Evolutionary conservation across 768 basidiomycete species (phyloP).

Genomic region (Russula emetica): DNA sequence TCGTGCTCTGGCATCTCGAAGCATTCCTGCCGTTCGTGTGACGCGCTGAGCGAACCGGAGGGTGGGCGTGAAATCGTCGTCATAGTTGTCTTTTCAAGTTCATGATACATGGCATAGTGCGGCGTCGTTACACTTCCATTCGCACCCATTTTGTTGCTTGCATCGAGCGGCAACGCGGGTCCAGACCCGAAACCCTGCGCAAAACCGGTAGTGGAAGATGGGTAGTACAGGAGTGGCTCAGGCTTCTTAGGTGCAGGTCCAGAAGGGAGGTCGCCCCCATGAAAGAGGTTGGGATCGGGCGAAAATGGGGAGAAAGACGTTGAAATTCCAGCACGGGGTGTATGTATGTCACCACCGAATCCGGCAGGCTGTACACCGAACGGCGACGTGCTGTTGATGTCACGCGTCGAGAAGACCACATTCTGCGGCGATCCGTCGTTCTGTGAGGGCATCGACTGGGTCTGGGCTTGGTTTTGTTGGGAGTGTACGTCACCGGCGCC

Average conservation of each 20-base stretch:
- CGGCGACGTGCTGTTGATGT: constrained; percentile 16
- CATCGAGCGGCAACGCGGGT: constrained; percentile 33
- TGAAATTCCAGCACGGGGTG: constrained; percentile 20
- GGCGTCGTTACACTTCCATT: constrained; percentile 38
- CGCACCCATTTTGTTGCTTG: constrained; percentile 38
- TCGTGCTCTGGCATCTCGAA: constrained; percentile 32
- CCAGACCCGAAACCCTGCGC: constrained; percentile 39
- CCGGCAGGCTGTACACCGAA: constrained; percentile 23
- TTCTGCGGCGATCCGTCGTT: constrained; percentile 24
- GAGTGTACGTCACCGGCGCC: constrained; percentile 26
- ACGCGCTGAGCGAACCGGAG: constrained; percentile 24
- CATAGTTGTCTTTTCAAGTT: constrained; percentile 44
- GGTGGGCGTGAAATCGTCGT: constrained; percentile 30
- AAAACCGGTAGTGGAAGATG: constrained; percentile 23
- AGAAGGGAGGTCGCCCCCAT: constrained; percentile 39
- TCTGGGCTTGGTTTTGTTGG: constrained; percentile 29
- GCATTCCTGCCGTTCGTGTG: constrained; percentile 31
- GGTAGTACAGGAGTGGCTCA: constrained; percentile 46
- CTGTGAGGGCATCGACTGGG: constrained; percentile 25
- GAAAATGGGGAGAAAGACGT: constrained; percentile 69
- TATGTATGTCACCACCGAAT: constrained; percentile 19
- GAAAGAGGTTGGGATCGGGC: constrained; percentile 57
- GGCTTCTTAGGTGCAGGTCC: constrained; percentile 35
- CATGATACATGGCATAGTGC: constrained; percentile 43
- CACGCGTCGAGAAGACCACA: constrained; percentile 21